Conservation (phyloP, 148 eudicot genomes). For the Rhododendron kiyosumense region DNA sequence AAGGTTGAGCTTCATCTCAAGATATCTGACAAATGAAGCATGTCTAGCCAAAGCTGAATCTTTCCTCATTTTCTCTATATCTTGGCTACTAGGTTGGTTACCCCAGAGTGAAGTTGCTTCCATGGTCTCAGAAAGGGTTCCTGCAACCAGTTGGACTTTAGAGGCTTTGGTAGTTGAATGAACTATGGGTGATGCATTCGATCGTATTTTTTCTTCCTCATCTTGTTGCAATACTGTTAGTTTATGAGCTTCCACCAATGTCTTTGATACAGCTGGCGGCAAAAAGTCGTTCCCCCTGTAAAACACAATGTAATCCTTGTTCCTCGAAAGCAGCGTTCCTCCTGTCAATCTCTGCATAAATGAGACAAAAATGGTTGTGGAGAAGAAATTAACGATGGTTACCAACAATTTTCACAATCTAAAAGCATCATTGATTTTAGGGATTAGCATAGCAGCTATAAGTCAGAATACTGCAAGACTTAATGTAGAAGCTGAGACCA, state of each 20-base stretch:
- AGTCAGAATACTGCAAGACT: background rate
- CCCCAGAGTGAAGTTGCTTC: conserved; percentile 91
- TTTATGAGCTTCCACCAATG: conserved; percentile 62
- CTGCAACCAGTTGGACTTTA: conserved; percentile 64
- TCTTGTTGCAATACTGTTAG: conserved; percentile 40
- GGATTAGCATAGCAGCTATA: background rate
- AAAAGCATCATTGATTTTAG: background rate
- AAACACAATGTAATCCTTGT: conserved; percentile 87
- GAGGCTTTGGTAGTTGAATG: conserved; percentile 27
- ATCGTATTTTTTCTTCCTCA: conserved; percentile 68
- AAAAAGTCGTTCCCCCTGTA: conserved; percentile 94
- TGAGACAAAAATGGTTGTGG: conserved; percentile 4
- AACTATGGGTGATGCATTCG: conserved; percentile 37
- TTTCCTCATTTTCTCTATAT: conserved; percentile 60
- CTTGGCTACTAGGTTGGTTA: conserved; percentile 53
- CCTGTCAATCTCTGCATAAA: conserved; percentile 74
- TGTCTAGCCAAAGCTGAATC: conserved; percentile 66
- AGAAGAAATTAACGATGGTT: background rate
- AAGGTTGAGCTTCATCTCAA: conserved; percentile 58
- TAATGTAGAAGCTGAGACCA: background rate
- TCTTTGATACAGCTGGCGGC: conserved; percentile 60
- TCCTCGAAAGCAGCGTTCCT: conserved; percentile 79
- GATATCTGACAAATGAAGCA: conserved; percentile 71
- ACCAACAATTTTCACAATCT: background rate
- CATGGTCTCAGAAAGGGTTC: conserved; percentile 87